These are phyloP conservation scores for Blastobotrys attinorum DNA, from an alignment of 805 yeast species.

Conservation along the genomic window DNA sequence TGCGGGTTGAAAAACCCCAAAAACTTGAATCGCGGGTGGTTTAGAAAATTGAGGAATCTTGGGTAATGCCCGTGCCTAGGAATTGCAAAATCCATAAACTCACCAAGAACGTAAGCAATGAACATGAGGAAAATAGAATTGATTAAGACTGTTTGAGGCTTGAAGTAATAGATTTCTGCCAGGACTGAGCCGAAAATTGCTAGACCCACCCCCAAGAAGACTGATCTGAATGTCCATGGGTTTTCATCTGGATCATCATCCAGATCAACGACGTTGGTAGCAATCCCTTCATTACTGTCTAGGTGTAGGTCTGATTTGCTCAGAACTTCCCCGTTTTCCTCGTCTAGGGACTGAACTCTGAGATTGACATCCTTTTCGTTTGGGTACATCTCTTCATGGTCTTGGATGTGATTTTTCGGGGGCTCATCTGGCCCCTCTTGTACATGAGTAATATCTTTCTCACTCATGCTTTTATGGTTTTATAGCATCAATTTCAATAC, in stretches of 20 bases:
- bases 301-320: too few relatives aligned
- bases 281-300: slow-evolving; percentile 14
- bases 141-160: slow-evolving; percentile 31
- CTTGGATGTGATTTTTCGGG: too few relatives aligned
- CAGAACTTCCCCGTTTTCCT: too few relatives aligned
- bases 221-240: slow-evolving; percentile 34
- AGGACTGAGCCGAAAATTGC: slow-evolving; percentile 32
- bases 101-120: slow-evolving; percentile 29
- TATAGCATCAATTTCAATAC: too few relatives aligned
- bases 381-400: too few relatives aligned
- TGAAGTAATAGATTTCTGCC: slow-evolving; percentile 31
- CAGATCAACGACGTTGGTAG: slow-evolving; percentile 11
- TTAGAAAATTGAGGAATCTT: slow-evolving; percentile 14
- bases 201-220: slow-evolving; percentile 28
- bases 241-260: slow-evolving; percentile 32
- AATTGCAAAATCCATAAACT: slow-evolving; percentile 22
- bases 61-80: slow-evolving; percentile 17
- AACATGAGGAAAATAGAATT: slow-evolving; percentile 29
- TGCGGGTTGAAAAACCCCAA: slow-evolving; percentile 33
- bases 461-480: too few relatives aligned
- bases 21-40: too few relatives aligned
- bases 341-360: too few relatives aligned
- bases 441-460: too few relatives aligned
- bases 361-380: too few relatives aligned
- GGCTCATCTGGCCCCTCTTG: too few relatives aligned